Base-by-base conservation (phyloP, 768 basidiomycete genomes). In the Vararia minispora region DNA sequence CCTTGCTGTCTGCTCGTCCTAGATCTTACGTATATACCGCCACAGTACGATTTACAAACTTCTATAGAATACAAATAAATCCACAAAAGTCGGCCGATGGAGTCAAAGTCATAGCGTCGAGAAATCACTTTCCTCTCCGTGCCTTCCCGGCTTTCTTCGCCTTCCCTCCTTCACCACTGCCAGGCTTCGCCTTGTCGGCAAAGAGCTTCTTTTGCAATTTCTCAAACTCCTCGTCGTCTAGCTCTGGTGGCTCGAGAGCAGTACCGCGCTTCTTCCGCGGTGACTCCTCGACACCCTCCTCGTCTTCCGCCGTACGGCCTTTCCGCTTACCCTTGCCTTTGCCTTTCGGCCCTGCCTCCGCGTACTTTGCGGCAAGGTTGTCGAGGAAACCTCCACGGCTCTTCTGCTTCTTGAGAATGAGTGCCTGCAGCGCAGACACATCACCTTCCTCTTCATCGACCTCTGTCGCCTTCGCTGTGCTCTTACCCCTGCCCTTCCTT, bases 361-460 rank as follows among this genome's bases (percentile, higher is more conserved):
- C 64, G 50, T 89, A 89, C 51, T 88, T 89, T 1, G 72, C 69
- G 10, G 81, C 82, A 25, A 89, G 65, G 41, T 60, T 61, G 48
- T 91, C 83, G 42, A 91, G 72, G 57, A 89, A 87, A 33, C 69
- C 63, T 44, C 79, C 71, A 60, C 71, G 69, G 42, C 75, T 74
- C 56, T 76, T 75, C 50, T 76, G 76, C 55, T 76, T 75, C 64
- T 80, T 81, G 42, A 82, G 58, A 40, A 94, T 92, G 39, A 95
- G 64, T 2, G 87, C 86, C 48, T 85, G 79, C 41, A 94, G 64
- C 17, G 69, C 71, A 0, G 81, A 79, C 28, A 71, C 61, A 44
- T 86, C 84, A 26, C 74, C 77, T 13, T 72, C 74, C 4, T 62
- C 68, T 5, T 57, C 69, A 2, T 57, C 66, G 1, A 54, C 58